These are phyloP conservation scores for Tolypocladium paradoxum DNA, from an alignment of 2,329 filamentous ascomycete species.

Conservation along the genomic window DNA sequence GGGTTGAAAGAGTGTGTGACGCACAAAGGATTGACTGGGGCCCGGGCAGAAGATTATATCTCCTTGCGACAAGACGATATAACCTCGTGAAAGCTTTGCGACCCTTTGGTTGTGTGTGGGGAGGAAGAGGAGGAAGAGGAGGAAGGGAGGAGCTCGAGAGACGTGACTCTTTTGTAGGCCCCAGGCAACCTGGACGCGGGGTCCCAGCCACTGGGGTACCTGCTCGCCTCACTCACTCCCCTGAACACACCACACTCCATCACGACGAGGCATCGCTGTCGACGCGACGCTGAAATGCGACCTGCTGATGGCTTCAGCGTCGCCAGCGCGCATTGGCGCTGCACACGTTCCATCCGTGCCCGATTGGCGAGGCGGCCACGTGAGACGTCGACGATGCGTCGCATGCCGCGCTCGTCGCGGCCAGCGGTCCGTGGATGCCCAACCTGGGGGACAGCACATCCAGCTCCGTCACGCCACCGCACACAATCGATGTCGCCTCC, in stretches of 20 bases:
- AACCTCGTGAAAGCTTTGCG: constrained; percentile 42
- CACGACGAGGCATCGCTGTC: neutral
- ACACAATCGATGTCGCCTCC: neutral
- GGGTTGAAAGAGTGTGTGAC: constrained; percentile 23
- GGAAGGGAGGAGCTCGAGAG: constrained; percentile 1
- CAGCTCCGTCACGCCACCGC: neutral
- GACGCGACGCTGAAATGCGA: no score
- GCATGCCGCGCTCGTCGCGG: neutral
- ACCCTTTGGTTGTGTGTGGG: constrained; percentile 47
- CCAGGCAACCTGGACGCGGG: constrained; percentile 1
- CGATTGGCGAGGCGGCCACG: neutral
- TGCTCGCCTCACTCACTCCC: constrained; percentile 1
- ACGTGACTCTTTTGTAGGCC: constrained; percentile 3
- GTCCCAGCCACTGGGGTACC: constrained; percentile 5
- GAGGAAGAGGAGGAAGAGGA: constrained; percentile 11
- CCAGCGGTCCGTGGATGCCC: neutral
- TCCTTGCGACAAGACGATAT: constrained; percentile 36
- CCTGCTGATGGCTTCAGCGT: no score
- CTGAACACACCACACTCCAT: neutral
- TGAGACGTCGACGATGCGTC: neutral
- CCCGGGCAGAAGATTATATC: constrained; percentile 41
- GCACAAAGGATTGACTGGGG: constrained; percentile 37
- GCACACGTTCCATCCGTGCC: neutral
- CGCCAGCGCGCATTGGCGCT: neutral
- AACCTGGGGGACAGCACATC: neutral